Evolutionary conservation across 176 grass and related monocot genomes (phyloP).

Genomic region (Ananas comosus): DNA sequence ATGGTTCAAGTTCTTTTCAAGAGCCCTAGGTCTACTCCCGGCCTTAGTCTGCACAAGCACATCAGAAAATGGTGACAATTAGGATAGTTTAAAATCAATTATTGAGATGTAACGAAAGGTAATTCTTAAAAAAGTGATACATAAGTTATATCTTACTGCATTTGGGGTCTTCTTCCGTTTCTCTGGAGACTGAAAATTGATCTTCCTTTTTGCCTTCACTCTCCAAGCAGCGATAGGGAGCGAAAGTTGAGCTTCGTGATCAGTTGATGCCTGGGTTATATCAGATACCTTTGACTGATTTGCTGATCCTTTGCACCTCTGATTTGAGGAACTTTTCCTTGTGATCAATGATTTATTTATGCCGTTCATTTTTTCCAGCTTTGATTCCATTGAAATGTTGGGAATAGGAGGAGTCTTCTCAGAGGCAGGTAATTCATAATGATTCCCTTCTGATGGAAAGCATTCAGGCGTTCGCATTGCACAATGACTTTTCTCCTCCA

Average conservation of each 20-base stretch:
- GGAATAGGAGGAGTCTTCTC: background rate
- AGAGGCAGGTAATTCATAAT: slow-evolving; percentile 13
- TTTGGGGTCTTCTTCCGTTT: slow-evolving; percentile 7
- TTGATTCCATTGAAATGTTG: slow-evolving; percentile 2
- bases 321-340: slow-evolving; percentile 13
- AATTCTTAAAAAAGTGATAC: background rate
- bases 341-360: slow-evolving; percentile 13
- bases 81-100: background rate
- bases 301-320: slow-evolving; percentile 8
- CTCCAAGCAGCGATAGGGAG: slow-evolving; percentile 7
- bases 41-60: background rate
- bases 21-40: background rate
- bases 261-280: slow-evolving; percentile 1
- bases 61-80: background rate
- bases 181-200: background rate
- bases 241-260: slow-evolving; percentile 14
- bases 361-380: slow-evolving; percentile 9
- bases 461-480: slow-evolving; percentile 12
- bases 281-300: slow-evolving; percentile 20
- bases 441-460: slow-evolving; percentile 8
- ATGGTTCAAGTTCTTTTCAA: background rate
- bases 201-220: slow-evolving; percentile 30
- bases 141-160: slow-evolving; percentile 7
- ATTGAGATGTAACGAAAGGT: slow-evolving; percentile 2
- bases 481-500: slow-evolving; percentile 24